Base-by-base conservation (phyloP, 179 eudicot genomes). In the Drosera spatulata region DNA sequence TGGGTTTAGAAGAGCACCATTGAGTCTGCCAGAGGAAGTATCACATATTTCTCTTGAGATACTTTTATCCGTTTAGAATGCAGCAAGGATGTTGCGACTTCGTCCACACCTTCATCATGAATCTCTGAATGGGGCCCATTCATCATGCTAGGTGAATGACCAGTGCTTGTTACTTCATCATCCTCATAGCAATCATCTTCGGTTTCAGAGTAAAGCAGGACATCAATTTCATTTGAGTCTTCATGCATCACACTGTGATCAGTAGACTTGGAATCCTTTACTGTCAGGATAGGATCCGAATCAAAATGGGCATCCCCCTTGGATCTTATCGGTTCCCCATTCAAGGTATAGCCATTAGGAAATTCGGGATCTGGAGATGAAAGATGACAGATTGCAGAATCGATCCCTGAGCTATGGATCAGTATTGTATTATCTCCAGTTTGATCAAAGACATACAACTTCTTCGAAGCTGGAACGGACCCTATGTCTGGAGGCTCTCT, bases 401-500 rank as follows among this genome's bases (percentile, higher is more conserved):
- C 77, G 42, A 75, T 64, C 60, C 74, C 85, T 9, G 89, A 77
- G 61, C 86, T 79, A 43, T 75, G 76, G 33, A 93, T 70, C 70
- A 89, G 60, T 13, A 88, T 93, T 7, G 97, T 93, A 58, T 85
- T 79, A 62, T 83, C 79, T 53, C 83, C 94, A 3, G 93, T 84
- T 58, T 85, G 95, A 79, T 93, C 99, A 70, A 93, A 93, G 41
- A 89, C 95, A 58, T 89, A 80, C 65, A 86, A 93, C 63, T 75
- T 82, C 77, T 86, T 93, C 9, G 69, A 80, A 53, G 71, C 66
- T 48, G 39, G 55, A 41, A 59, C 64, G 39, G 64, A 50, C 42
- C 65, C 81, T n/a, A 39, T n/a, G 50, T 67, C 47, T 3, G 72
- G 50, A 59, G 50, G 5, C 7, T 56, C 60, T 4, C 2, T 7